phyloP scores from a whole-genome alignment of 2,329 filamentous ascomycete genomes.

The Colletotrichum spaethianum region DNA sequence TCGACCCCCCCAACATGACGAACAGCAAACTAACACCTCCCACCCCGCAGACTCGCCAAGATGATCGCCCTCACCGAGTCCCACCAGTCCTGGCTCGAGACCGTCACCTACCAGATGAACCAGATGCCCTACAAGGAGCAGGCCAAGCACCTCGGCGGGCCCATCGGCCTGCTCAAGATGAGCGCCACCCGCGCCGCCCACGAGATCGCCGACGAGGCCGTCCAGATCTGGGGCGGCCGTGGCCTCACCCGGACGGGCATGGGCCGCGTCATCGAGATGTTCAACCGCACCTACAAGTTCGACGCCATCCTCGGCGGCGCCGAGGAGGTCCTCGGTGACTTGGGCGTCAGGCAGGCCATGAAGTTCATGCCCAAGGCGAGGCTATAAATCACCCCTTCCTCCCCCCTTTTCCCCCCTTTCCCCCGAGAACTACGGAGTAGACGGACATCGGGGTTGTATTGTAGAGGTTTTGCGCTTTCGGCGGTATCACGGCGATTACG shows the following conservation, averaged over 20 bases:
- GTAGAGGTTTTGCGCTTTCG: neutral
- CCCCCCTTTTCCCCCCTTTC: neutral
- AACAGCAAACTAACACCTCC: slow-evolving; percentile 21
- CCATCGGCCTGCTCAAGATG: slow-evolving; percentile 87
- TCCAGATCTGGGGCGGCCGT: slow-evolving; percentile 89
- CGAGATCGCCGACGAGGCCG: slow-evolving; percentile 86
- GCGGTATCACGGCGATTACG: neutral
- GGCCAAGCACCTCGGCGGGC: slow-evolving; percentile 80
- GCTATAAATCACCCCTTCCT: slow-evolving; percentile 64
- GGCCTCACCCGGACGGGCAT: slow-evolving; percentile 86
- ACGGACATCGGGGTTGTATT: neutral
- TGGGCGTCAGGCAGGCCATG: slow-evolving; percentile 88
- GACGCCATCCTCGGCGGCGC: slow-evolving; percentile 84
- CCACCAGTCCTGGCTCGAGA: slow-evolving; percentile 89
- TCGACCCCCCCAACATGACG: neutral
- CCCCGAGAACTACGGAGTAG: slow-evolving; percentile 1
- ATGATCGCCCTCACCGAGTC: slow-evolving; percentile 88
- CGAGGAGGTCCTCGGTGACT: slow-evolving; percentile 85
- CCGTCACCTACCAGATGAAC: slow-evolving; percentile 89
- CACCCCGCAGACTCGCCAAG: slow-evolving; percentile 74
- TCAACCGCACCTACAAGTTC: slow-evolving; percentile 88
- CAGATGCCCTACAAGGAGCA: slow-evolving; percentile 86
- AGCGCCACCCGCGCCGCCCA: slow-evolving; percentile 82
- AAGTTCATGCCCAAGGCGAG: slow-evolving; percentile 88
- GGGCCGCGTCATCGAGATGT: slow-evolving; percentile 87